Base-by-base conservation (phyloP, 148 eudicot genomes). In the Fagopyrum homotropicum region DNA sequence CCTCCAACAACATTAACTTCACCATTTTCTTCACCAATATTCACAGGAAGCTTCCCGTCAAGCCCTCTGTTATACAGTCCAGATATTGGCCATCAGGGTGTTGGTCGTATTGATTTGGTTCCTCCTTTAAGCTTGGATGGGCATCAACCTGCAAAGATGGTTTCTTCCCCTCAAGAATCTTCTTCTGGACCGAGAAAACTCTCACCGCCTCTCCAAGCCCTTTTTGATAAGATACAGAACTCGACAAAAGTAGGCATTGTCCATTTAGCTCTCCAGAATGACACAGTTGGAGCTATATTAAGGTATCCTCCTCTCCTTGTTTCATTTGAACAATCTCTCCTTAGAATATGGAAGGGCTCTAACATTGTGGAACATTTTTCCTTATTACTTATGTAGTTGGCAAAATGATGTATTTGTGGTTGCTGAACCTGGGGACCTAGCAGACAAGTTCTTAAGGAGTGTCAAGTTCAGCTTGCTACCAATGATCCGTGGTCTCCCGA, bases 351-450 rank as follows among this genome's bases (percentile, higher is more conserved):
- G 35, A 59, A 59, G 47, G 47, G n/a, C 46, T 43, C 73, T 72
- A 35, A 44, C 57, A 35, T 54, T 63, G 69, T 35, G 40, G 40
- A 1, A 46, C 22, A 22, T 60, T 22, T 40, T 26, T 14, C 14
- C 73, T 59, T 79, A 45, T 68, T 46, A 46, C 72, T 45, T 55
- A 55, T 86, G 52, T 84, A 95, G 99, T 72, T 95, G 99, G 99
- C 99, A 95, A 85, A 92, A 92, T 87, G 99, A 95, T 77, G 99
- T 95, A 69, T 95, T 95, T 86, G 99, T 96, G 87, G 99, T 96
- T 77, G 99, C 99, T 77, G 99, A 96, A 85, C 99, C 99, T 73
- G 98, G 99, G 49, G 97, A 92, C 78, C 92, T 92, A 75, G 99
- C 99, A 11, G 98, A 96, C 48, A 92, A 92, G 84, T 96, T 96